These are phyloP conservation scores for Colletotrichum viniferum DNA, from an alignment of 2,329 filamentous ascomycete genomes.

Conservation along the genomic window DNA sequence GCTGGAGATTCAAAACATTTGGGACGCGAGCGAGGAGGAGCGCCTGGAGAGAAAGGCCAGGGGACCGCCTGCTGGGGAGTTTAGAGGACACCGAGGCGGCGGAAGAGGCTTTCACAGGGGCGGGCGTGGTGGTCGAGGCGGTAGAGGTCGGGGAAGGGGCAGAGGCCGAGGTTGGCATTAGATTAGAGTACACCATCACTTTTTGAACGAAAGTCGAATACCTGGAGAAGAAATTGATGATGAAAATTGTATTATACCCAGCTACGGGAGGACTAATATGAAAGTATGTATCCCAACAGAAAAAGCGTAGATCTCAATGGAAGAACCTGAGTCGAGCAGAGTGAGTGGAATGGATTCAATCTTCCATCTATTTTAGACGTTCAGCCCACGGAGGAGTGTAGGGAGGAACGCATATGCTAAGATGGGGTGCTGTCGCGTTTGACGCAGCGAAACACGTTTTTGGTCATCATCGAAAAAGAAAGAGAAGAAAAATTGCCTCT, in stretches of 20 bases:
- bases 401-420: slow-evolving; percentile 59
- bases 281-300: slow-evolving; percentile 46
- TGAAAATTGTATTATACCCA: neutral
- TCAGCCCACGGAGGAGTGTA: slow-evolving; percentile 54
- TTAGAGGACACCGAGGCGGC: slow-evolving; percentile 34
- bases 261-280: neutral
- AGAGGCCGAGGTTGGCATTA: slow-evolving; percentile 27
- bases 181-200: neutral
- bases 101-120: slow-evolving; percentile 36
- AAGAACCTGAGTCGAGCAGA: slow-evolving; percentile 50
- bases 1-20: slow-evolving; percentile 77
- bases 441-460: neutral
- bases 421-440: slow-evolving; percentile 37
- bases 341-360: slow-evolving; percentile 54
- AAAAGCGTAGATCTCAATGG: slow-evolving; percentile 53
- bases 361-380: slow-evolving; percentile 61
- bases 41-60: slow-evolving; percentile 59
- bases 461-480: neutral
- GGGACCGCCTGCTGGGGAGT: slow-evolving; percentile 55
- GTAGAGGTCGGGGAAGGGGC: slow-evolving; percentile 38
- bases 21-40: slow-evolving; percentile 75
- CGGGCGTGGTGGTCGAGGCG: slow-evolving; percentile 39
- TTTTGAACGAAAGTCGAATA: neutral
- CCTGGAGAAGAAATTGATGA: neutral
- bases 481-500: neutral